Conservation (phyloP, 2,329 filamentous ascomycete genomes). For the Arthrobotrys megalospora region DNA sequence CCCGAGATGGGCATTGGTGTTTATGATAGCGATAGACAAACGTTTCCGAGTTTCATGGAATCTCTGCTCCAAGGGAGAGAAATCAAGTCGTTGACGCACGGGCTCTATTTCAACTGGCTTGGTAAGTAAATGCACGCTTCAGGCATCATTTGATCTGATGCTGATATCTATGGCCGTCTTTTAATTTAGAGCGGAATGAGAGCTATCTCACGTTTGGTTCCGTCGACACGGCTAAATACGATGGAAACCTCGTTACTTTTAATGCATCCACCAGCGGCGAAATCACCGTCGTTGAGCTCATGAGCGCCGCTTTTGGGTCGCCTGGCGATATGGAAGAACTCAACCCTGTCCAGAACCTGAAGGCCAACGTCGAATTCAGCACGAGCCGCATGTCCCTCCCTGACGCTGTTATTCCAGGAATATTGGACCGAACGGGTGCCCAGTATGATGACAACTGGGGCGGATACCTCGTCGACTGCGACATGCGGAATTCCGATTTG, state of each 20-base stretch:
- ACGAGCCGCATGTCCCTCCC: constrained; percentile 45
- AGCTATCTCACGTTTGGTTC: constrained; percentile 46
- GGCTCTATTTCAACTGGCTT: constrained; percentile 47
- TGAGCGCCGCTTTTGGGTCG: constrained; percentile 41
- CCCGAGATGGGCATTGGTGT: constrained; percentile 50
- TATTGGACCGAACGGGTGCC: constrained; percentile 19
- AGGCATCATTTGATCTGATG: not conserved
- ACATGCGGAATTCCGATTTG: constrained; percentile 32
- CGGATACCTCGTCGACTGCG: constrained; percentile 51
- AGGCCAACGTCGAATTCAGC: constrained; percentile 51
- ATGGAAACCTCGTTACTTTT: constrained; percentile 52
- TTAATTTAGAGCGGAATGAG: constrained; percentile 42
- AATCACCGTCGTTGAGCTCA: constrained; percentile 37
- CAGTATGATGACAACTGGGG: constrained; percentile 40
- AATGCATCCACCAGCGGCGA: constrained; percentile 32
- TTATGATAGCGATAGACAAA: constrained; percentile 46
- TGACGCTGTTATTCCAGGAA: constrained; percentile 16
- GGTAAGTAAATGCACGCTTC: constrained; percentile 14
- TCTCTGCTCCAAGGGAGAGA: constrained; percentile 36
- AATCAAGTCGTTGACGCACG: constrained; percentile 47
- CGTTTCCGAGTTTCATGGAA: constrained; percentile 52
- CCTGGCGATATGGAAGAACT: constrained; percentile 39
- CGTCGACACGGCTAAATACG: constrained; percentile 51
- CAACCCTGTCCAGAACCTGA: constrained; percentile 22
- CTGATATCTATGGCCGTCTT: constrained; percentile 17